These are phyloP conservation scores for Podosphaera xanthii DNA, from an alignment of 2,329 filamentous ascomycete species.

Conservation along the genomic window DNA sequence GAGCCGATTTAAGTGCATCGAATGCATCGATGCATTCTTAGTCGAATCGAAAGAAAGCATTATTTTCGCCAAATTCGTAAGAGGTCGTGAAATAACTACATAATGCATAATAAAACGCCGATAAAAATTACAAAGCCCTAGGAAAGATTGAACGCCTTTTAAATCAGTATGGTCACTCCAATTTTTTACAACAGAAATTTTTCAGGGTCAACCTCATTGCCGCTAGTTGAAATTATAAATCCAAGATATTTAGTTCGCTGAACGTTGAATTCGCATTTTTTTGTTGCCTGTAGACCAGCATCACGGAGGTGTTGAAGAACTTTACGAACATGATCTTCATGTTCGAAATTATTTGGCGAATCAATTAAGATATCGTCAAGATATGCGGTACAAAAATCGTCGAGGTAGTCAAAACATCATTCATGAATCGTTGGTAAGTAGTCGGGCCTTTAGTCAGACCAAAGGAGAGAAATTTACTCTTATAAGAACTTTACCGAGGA, in stretches of 20 bases:
- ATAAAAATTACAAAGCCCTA: background rate
- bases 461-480: conserved; percentile 1
- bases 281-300: background rate
- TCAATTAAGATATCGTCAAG: conserved; percentile 4
- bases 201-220: background rate
- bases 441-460: background rate
- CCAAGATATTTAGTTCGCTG: conserved; percentile 1
- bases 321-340: conserved; percentile 1
- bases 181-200: background rate
- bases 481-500: background rate
- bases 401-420: conserved; percentile 1
- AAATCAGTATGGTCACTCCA: background rate
- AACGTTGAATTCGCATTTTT: background rate
- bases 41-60: background rate
- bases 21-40: background rate
- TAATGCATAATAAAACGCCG: background rate
- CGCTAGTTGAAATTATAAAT: background rate
- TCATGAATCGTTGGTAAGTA: conserved; percentile 3
- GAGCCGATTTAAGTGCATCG: background rate
- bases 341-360: background rate
- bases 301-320: conserved; percentile 1
- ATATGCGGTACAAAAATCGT: conserved; percentile 1
- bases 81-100: background rate
- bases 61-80: background rate
- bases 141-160: background rate